Evolutionary conservation across 208 protist species (phyloP).

Genomic region (Lotmaria passim): DNA sequence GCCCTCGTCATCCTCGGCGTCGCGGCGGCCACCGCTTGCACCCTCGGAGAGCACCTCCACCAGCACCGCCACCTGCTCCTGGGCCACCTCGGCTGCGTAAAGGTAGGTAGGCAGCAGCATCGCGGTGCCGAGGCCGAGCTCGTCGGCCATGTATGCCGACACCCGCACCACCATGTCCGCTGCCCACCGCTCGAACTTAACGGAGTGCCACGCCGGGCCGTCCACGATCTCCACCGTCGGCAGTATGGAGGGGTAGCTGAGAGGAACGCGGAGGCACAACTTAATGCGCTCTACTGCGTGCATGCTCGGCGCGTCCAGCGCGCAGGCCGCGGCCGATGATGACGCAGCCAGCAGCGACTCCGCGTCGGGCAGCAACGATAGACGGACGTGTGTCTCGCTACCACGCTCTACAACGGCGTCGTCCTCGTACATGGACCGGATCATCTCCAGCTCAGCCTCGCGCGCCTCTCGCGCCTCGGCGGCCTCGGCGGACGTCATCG

Average conservation of each 20-base stretch:
- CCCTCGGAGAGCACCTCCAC: constrained; percentile 34
- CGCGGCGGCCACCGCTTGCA: constrained; percentile 10
- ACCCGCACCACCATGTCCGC: constrained; percentile 39
- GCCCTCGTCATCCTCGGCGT: constrained; percentile 10
- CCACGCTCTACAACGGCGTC: constrained; percentile 34
- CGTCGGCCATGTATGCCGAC: constrained; percentile 52
- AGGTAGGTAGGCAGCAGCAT: constrained; percentile 76
- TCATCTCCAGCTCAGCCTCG: constrained; percentile 75
- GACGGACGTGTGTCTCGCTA: constrained; percentile 17
- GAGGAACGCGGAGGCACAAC: constrained; percentile 53
- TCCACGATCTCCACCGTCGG: constrained; percentile 53
- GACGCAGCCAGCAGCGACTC: constrained; percentile 59
- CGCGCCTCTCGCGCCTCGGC: constrained; percentile 40
- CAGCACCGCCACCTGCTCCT: constrained; percentile 40
- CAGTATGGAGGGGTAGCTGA: constrained; percentile 55
- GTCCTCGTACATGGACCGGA: constrained; percentile 77
- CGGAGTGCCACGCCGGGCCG: constrained; percentile 53
- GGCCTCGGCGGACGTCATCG: constrained; percentile 22
- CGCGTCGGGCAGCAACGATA: constrained; percentile 27
- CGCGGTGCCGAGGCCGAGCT: constrained; percentile 45
- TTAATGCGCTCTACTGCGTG: constrained; percentile 43
- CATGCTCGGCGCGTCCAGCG: constrained; percentile 17
- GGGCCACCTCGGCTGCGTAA: constrained; percentile 48
- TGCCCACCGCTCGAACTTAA: constrained; percentile 66
- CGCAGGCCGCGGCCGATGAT: constrained; percentile 30